A percentile compares a stretch with the other conserved stretches of the same genome.
phyloP scores from a whole-genome alignment of 1,284 basidiomycete genomes.

The Ganoderma lucidum region DNA sequence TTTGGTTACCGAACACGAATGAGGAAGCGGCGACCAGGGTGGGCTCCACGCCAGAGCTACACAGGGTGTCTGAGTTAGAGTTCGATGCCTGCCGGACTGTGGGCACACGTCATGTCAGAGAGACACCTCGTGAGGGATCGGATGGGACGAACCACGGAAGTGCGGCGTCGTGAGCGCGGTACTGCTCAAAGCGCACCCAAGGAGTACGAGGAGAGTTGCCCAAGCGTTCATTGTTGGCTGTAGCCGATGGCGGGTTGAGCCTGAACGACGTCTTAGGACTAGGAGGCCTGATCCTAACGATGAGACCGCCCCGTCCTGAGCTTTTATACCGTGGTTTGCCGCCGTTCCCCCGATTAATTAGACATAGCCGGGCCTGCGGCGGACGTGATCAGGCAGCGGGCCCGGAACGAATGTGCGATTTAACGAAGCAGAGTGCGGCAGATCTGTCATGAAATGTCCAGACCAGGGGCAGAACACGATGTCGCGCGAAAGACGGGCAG shows the following conservation, averaged over 20 bases:
- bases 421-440: background rate
- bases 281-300: background rate
- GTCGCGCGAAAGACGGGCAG: background rate
- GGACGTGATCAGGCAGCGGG: background rate
- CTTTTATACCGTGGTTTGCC: background rate
- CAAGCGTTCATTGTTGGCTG: slow-evolving; percentile 22
- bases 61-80: slow-evolving; percentile 18
- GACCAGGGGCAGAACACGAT: background rate
- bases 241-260: background rate
- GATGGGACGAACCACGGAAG: slow-evolving; percentile 21
- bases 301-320: background rate
- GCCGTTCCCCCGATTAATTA: background rate
- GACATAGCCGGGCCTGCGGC: background rate
- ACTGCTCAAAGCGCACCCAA: slow-evolving; percentile 17
- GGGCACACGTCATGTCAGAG: background rate
- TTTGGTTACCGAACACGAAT: slow-evolving; percentile 6
- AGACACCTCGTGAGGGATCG: background rate
- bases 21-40: slow-evolving; percentile 1
- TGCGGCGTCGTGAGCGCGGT: slow-evolving; percentile 27
- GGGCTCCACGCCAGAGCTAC: slow-evolving; percentile 15
- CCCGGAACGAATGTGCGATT: background rate
- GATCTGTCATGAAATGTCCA: slow-evolving; percentile 1
- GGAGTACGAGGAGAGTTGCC: slow-evolving; percentile 20
- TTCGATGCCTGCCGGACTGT: slow-evolving; percentile 23
- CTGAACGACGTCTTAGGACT: slow-evolving; percentile 3